Conservation (phyloP, 2,329 filamentous ascomycete species). For the Ramularia endophylla region DNA sequence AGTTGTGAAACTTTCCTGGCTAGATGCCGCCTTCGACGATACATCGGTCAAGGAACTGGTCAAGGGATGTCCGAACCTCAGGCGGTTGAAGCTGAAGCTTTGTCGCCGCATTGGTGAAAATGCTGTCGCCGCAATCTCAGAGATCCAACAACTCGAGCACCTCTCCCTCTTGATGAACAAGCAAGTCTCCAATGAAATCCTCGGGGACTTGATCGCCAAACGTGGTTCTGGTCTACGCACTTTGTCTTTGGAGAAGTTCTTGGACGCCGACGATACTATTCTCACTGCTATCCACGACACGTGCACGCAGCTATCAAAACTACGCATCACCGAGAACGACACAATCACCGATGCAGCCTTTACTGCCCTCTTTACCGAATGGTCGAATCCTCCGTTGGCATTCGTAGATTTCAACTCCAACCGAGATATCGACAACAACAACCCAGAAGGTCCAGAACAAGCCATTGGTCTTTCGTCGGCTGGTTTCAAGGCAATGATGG, state of each 20-base stretch:
- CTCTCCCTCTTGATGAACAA: constrained; percentile 65
- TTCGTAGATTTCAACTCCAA: constrained; percentile 72
- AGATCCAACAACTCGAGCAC: constrained; percentile 60
- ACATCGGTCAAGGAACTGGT: constrained; percentile 59
- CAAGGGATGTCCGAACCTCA: constrained; percentile 60
- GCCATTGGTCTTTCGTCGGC: constrained; percentile 66
- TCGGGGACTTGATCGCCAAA: constrained; percentile 55
- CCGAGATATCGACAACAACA: constrained; percentile 66
- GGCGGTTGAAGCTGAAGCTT: constrained; percentile 71
- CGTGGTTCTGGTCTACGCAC: constrained; percentile 66
- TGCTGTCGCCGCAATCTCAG: constrained; percentile 60
- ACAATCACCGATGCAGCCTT: constrained; percentile 70
- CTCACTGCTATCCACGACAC: constrained; percentile 64
- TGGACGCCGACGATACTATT: constrained; percentile 60
- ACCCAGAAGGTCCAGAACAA: constrained; percentile 57
- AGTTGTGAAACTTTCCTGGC: constrained; percentile 71
- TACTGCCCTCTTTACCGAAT: constrained; percentile 63
- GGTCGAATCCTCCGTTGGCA: constrained; percentile 66
- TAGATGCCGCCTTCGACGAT: constrained; percentile 76
- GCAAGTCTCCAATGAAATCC: constrained; percentile 50
- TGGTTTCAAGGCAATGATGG: constrained; percentile 77
- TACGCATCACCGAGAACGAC: constrained; percentile 75
- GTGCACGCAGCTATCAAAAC: constrained; percentile 64
- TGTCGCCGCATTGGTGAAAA: constrained; percentile 67
- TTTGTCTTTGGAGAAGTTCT: constrained; percentile 67